Base-by-base conservation (phyloP, 179 eudicot species). In the Beta lomatogona region DNA sequence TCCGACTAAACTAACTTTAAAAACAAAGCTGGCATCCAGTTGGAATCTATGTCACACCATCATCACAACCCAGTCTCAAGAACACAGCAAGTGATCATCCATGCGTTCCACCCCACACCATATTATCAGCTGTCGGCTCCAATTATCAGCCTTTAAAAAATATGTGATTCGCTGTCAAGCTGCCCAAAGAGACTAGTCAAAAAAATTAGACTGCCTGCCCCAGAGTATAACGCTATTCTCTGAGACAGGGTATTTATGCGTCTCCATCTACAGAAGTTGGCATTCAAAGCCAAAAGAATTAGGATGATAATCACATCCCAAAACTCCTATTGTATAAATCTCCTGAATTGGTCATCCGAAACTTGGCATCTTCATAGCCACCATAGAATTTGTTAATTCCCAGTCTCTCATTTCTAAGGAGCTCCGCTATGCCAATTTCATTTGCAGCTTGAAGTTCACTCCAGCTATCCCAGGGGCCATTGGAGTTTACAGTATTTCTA, bases 401-500 rank as follows among this genome's bases (percentile, higher is more conserved):
- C 75, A 86, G 78, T 81, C 92, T 83, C 68, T 94, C 98, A 83
- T 89, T 88, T 86, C 94, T 88, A 78, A 94, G 94, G 74, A 89
- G 86, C 77, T 95, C 98, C 9, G 90, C 85, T 80, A 90, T 89
- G 48, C 91, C 90, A 80, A 87, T 69, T 83, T 91, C 89, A 87
- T 87, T 88, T 22, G 91, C 88, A 78, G 82, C 78, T 81, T 83
- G 91, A 67, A 82, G 77, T 55, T 91, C 96, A 87, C 79, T 90
- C 98, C 99, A 94, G 81, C 89, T 81, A 85, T 93, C 90, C 97
- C 94, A 92, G 70, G 90, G 97, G 25, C 96, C 94, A 83, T 90
- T 92, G 57, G 92, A 83, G 75, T 79, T 76, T 14, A 85, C 78
- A 45, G 86, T 78, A 85, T 78, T 88, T 82, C 95, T 92, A 41